Evolutionary conservation across 2,329 filamentous ascomycete species (phyloP), one percentile per base, ranked within the genome.

Genomic region (Penicillium polonicum): DNA sequence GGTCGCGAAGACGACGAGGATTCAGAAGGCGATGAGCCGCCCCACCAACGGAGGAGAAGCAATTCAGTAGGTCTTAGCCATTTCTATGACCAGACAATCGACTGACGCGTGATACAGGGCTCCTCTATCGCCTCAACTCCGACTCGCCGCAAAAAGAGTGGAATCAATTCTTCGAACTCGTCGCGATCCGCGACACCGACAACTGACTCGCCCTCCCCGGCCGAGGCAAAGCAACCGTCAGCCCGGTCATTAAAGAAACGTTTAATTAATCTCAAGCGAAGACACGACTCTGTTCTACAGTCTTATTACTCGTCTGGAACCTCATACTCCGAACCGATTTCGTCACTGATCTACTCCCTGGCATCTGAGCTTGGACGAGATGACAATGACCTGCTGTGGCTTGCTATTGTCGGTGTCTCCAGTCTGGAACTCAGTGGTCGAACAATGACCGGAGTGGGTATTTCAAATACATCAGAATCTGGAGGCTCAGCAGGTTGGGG

Each of bases 301-400:
- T 83, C 85, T 61, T 97, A 99, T 76, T 97, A 97, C 77, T 84
- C 86, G 29, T 83, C 91, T 31, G 94, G 94, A 41, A 88, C 90
- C 3, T 96, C 92, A 2, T 97, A 96, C 71, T 93, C 93, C 0
- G 94, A 99, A 72, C 94, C 94, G 0, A 90, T 97, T 55, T 94
- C 92, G 0, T 96, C 92, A 0, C 88, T 97, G 78, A 85, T 97
- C 70, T 99, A 97, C 75, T 95, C 92, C 0, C 82, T 99, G 15
- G 94, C 93, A 1, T 96, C 92, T 1, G 94, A 97, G 70, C 85
- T 99, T 7, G 94, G 94, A 61, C 89, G 92, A 52, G 94, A 97
- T 80, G 93, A 97, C 74, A 99, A 97, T 68, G 92, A 99, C 68
- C 81, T 97, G 23, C 82, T 99, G 15, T 99, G 94, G 94, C 83